Evolutionary conservation across 225 moss, liverwort and hornwort genomes (phyloP).

Genomic region (Anthoceros angustus): DNA sequence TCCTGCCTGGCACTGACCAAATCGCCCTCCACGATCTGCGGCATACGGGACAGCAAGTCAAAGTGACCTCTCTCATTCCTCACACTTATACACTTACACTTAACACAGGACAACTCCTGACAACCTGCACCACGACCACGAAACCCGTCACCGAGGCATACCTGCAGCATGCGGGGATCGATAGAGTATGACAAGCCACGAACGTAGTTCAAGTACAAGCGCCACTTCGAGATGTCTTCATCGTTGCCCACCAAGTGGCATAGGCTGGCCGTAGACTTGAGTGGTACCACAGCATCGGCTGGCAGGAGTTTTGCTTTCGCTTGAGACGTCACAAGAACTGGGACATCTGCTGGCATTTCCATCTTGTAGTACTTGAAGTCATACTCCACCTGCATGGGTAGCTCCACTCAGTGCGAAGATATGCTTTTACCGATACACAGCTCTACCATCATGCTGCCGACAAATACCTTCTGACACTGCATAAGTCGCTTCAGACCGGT

Average conservation of each 20-base stretch:
- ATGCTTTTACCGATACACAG: neutral
- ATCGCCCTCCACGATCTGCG: constrained; percentile 57
- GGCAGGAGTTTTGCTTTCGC: constrained; percentile 67
- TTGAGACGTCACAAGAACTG: constrained; percentile 66
- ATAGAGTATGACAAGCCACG: constrained; percentile 50
- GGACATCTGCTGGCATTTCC: constrained; percentile 68
- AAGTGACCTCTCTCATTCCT: neutral
- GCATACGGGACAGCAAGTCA: neutral
- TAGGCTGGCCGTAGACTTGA: constrained; percentile 16
- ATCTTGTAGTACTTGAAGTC: constrained; percentile 79
- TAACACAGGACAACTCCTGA: neutral
- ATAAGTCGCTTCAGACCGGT: constrained; percentile 60
- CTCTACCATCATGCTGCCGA: too few relatives aligned
- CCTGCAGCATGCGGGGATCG: constrained; percentile 51
- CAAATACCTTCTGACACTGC: constrained; percentile 65
- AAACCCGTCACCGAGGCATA: constrained; percentile 8
- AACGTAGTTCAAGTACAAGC: constrained; percentile 44
- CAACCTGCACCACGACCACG: too few relatives aligned
- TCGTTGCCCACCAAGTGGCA: constrained; percentile 15
- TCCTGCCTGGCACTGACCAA: constrained; percentile 53
- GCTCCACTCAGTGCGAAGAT: neutral
- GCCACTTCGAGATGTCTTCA: constrained; percentile 44
- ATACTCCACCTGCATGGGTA: constrained; percentile 52
- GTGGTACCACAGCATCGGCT: constrained; percentile 59
- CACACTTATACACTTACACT: neutral